Evolutionary conservation across 1,139 yeast species (phyloP), one percentile per base, ranked within the genome.

Genomic region (Lodderomyces jiufengensis): DNA sequence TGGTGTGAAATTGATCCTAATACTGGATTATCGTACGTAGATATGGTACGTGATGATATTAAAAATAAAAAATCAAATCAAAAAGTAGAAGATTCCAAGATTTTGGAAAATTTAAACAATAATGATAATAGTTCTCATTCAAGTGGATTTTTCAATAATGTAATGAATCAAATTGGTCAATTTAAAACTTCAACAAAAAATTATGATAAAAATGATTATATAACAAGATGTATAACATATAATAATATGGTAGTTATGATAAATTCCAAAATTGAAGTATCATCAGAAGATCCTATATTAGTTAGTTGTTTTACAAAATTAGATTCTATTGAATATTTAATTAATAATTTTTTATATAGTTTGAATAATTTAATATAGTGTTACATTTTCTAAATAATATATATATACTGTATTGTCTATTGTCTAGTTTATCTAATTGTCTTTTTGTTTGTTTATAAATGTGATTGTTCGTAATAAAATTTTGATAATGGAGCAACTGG

Each of bases 191-290:
- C 20, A 18, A 18, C 5, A 5, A 18, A 18, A 8, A 63, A 54
- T 36, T 52, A 57, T 34, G 66, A 59, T 23, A 66, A 73, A 1
- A 53, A 59, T 18, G 75, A 70, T 42, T 70, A 69, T 48, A 58
- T 70, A 32, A 67, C 74, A 11, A 64, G 68, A 42, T 67, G 75
- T 39, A 51, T 67, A 27, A 69, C 75, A 3, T 70, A 63, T 48
- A 56, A 66, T 43, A 45, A 54, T 7, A 48, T 46, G 52, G 75
- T 70, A 47, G 75, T 70, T 36, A 66, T 66, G 68, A 59, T 69
- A 9, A 57, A 57, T 40, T 59, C 58, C 42, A 70, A 70, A 43
- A 57, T 69, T 21, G 75, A 70, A 44, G 74, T 69, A 0, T 57
- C 63, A 23, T 55, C 66, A 2, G 68, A 73, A 1, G 76, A 70